Percentiles rank a stretch among this genome's conserved stretches.
Evolutionary conservation across 78 protist species (phyloP).

Genomic region (Isochrysis galbana): DNA sequence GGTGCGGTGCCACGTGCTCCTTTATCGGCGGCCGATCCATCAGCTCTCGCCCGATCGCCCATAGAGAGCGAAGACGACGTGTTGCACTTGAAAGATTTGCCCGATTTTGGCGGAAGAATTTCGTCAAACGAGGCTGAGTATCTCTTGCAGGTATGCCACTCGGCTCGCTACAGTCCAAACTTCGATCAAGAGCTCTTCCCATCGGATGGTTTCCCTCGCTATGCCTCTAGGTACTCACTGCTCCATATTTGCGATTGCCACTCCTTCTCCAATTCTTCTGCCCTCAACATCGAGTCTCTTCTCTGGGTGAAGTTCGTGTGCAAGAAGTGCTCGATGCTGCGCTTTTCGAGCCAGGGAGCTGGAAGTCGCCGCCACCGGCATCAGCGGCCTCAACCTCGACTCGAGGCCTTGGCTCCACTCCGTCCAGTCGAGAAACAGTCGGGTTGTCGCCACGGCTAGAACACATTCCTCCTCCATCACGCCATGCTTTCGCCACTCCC

Average conservation of each 20-base stretch:
- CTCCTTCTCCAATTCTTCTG: conserved; percentile 12
- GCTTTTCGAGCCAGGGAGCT: conserved; percentile 50
- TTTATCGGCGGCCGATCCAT: conserved; percentile 31
- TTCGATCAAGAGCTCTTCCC: too few relatives aligned
- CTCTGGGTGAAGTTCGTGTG: neutral
- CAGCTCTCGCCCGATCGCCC: neutral
- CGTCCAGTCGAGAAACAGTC: too few relatives aligned
- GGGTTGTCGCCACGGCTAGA: too few relatives aligned
- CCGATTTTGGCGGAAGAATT: conserved; percentile 46
- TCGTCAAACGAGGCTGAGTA: conserved; percentile 37
- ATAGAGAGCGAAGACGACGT: conserved; percentile 57
- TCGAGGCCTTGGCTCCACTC: too few relatives aligned
- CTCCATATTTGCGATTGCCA: conserved; percentile 43
- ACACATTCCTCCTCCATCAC: neutral
- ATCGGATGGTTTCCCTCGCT: too few relatives aligned
- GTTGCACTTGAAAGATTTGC: conserved; percentile 45
- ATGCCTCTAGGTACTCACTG: conserved; percentile 52
- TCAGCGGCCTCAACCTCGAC: neutral
- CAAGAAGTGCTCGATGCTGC: conserved; percentile 47
- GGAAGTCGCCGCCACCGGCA: neutral
- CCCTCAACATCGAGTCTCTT: neutral
- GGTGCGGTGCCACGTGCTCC: neutral
- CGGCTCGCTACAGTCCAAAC: too few relatives aligned
- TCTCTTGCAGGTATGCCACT: conserved; percentile 46
- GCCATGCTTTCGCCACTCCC: conserved; percentile 37